Evolutionary conservation across 176 grass and related monocot genomes (phyloP), one percentile per base, ranked within the genome.

Genomic region (Echinochloa phyllopogon): DNA sequence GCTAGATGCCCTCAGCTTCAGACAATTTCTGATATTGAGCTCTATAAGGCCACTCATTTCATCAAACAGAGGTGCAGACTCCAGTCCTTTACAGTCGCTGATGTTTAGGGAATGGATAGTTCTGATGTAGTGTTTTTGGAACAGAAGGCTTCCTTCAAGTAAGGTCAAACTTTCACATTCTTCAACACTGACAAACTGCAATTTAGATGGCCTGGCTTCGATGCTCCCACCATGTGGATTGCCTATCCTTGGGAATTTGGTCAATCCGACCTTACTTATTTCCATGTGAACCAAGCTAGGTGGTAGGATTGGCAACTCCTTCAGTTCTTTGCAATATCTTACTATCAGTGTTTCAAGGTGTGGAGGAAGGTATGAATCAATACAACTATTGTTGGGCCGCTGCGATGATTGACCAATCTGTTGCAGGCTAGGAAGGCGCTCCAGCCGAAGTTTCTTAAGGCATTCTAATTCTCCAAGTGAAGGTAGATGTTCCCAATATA

Each of bases 231-330:
- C 27, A 6, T 10, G 9, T 39, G 2, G 13, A 12, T 65, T 20
- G 21, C 58, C 39, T 16, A 88, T 82, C 23, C 14, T 41, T 21
- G 86, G 86, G 27, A 92, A 57, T 72, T 62, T 37, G 43, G 4
- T 85, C 14, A 92, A 39, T 0, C 86, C 86, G 3, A 86, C 81
- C 3, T 21, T 10, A 6, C 0, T 0, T 82, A 67, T 29, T 17
- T n/a, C 4, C 41, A 92, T n/a, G 10, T 82, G 9, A 23, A 29
- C 68, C 66, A 88, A 76, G 62, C 65, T 75, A 3, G 56, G 60
- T 44, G 90, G 82, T 55, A 92, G 60, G 67, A 41, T 5, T 20
- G 90, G 82, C 3, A 92, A 58, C 50, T 67, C 41, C 0, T 14
- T 41, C 42, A 92, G 45, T 25, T 76, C 52, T 24, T 45, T 45